A percentile compares a stretch with the other conserved stretches of the same genome.
These are phyloP conservation scores for Silene conica DNA, from an alignment of 148 eudicot species.

Conservation along the genomic window DNA sequence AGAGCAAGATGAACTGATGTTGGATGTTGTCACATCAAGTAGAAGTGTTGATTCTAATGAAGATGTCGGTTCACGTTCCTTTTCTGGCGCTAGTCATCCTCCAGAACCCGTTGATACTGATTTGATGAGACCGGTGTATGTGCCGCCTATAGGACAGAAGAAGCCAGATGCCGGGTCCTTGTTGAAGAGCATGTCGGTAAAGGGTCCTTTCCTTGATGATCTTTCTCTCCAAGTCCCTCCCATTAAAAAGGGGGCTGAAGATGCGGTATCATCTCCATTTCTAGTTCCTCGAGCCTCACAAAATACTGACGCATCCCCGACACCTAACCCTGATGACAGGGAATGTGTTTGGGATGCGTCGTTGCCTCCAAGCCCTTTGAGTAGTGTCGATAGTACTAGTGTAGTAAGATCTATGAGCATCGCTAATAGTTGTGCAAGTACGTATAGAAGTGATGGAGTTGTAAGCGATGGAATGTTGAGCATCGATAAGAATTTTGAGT, in stretches of 20 bases:
- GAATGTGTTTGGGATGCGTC: constrained; percentile 93
- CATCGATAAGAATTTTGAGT: constrained; percentile 52
- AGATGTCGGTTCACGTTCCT: constrained; percentile 47
- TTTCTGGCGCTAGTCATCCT: constrained; percentile 78
- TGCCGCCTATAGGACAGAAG: constrained; percentile 67
- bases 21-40: constrained; percentile 43
- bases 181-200: constrained; percentile 56
- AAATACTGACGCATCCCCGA: constrained; percentile 38
- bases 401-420: constrained; percentile 76
- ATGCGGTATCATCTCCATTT: constrained; percentile 36
- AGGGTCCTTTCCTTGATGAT: constrained; percentile 72
- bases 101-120: constrained; percentile 70
- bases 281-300: constrained; percentile 47
- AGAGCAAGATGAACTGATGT: constrained; percentile 54
- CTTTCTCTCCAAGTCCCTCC: constrained; percentile 45
- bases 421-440: constrained; percentile 70
- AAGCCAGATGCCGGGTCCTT: constrained; percentile 45
- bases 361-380: constrained; percentile 81
- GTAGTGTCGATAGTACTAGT: constrained; percentile 68
- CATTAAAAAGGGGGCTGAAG: constrained; percentile 49
- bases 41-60: constrained; percentile 50
- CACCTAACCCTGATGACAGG: constrained; percentile 58
- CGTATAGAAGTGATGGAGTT: constrained; percentile 61
- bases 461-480: constrained; percentile 77
- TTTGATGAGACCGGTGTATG: constrained; percentile 60